Evolutionary conservation across 2,329 filamentous ascomycete genomes (phyloP).

Genomic region (Talaromyces sp.): DNA sequence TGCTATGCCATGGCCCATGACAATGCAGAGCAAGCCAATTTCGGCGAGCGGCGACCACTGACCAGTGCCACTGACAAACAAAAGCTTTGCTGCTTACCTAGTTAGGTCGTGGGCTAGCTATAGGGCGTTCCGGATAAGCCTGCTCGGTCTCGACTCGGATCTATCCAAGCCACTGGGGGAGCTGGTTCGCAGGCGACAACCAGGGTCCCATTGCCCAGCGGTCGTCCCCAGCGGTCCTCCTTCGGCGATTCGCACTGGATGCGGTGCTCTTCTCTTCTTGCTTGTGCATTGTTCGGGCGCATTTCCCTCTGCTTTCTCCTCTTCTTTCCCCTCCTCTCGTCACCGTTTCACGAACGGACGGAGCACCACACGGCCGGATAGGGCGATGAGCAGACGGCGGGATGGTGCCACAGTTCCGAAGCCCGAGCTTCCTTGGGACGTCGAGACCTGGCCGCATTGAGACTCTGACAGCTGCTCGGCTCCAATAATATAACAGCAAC

Average conservation of each 20-base stretch:
- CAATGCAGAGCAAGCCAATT: background rate
- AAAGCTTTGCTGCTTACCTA: background rate
- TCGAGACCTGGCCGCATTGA: background rate
- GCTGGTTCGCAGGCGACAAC: background rate
- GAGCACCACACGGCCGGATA: background rate
- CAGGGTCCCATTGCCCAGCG: background rate
- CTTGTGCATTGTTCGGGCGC: too few species aligned
- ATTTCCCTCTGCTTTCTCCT: too few species aligned
- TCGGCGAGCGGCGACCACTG: background rate
- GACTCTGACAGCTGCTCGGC: background rate
- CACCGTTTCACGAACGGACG: background rate
- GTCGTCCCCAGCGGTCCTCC: background rate
- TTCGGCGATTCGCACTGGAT: background rate
- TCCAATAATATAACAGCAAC: background rate
- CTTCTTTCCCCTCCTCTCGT: background rate
- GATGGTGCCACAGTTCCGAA: background rate
- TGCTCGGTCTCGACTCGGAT: conserved; percentile 7
- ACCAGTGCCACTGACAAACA: background rate
- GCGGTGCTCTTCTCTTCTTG: background rate
- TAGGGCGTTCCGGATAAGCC: background rate
- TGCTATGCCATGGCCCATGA: background rate
- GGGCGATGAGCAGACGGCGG: background rate
- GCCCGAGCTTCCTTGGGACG: background rate
- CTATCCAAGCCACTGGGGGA: conserved; percentile 7
- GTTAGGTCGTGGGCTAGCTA: background rate